Conservation (phyloP, 129 eudicot species). For the Scalesia atractyloides region DNA sequence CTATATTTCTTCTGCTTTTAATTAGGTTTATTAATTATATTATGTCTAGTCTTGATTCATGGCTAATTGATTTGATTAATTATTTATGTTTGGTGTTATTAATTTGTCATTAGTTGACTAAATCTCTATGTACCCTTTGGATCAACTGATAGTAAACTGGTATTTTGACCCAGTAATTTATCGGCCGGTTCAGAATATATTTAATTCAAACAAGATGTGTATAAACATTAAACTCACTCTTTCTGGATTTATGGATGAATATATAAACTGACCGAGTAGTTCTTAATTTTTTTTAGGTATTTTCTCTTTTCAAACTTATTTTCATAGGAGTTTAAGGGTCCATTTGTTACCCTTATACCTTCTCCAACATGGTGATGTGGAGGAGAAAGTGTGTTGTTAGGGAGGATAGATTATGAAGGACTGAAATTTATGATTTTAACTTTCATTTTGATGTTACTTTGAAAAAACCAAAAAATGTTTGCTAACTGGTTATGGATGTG, state of each 20-base stretch:
- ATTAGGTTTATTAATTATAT: constrained; percentile 25
- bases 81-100: constrained; percentile 34
- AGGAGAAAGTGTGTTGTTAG: too few species aligned
- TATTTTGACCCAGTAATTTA: constrained; percentile 16
- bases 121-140: constrained; percentile 11
- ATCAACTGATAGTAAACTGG: constrained; percentile 7
- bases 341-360: constrained; percentile 25
- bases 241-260: constrained; percentile 28
- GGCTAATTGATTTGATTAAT: constrained; percentile 38
- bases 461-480: background rate
- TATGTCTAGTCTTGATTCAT: constrained; percentile 31
- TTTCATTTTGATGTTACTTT: background rate
- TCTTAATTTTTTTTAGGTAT: background rate
- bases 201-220: constrained; percentile 25
- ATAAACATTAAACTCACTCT: background rate
- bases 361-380: too few species aligned
- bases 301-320: background rate
- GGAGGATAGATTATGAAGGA: background rate
- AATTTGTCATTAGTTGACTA: constrained; percentile 14
- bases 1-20: constrained; percentile 1
- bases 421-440: background rate
- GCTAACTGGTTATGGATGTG: background rate
- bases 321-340: constrained; percentile 32
- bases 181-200: constrained; percentile 2
- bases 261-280: constrained; percentile 21